phyloP scores from a whole-genome alignment of 352 stramenopile species.

The Phytopythium delawarense region DNA sequence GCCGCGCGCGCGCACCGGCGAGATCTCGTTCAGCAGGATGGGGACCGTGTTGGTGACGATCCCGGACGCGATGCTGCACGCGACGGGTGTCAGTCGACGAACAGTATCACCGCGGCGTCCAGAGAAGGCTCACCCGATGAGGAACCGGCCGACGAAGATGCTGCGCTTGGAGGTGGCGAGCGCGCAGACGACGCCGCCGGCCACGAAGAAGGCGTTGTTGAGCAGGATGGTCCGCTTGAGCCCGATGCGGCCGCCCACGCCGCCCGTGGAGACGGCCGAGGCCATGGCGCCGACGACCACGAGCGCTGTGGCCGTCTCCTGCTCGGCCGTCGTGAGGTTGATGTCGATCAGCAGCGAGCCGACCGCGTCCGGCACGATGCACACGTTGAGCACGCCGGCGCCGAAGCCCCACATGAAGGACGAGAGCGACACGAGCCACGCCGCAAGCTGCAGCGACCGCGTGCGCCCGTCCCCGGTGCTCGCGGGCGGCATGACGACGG shows the following conservation, averaged over 20 bases:
- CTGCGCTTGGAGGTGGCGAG: constrained; percentile 49
- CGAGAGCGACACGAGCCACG: constrained; percentile 62
- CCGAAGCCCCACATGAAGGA: constrained; percentile 82
- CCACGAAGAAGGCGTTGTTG: constrained; percentile 75
- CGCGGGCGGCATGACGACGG: not conserved
- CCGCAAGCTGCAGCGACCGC: constrained; percentile 41
- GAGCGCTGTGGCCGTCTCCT: constrained; percentile 70
- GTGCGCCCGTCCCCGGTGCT: constrained; percentile 6
- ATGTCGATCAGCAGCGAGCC: constrained; percentile 73
- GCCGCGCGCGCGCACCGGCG: constrained; percentile 46
- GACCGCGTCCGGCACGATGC: constrained; percentile 64
- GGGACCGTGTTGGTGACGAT: constrained; percentile 81
- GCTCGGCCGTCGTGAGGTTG: constrained; percentile 63
- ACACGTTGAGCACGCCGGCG: constrained; percentile 70
- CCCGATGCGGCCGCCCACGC: constrained; percentile 46
- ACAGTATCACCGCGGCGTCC: not conserved
- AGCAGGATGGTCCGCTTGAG: constrained; percentile 63
- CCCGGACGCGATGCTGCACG: constrained; percentile 45
- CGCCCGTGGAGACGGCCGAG: constrained; percentile 51
- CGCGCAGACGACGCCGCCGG: constrained; percentile 47
- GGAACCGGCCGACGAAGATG: constrained; percentile 59
- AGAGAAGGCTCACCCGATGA: constrained; percentile 29
- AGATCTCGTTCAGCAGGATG: constrained; percentile 84
- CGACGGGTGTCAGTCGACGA: not conserved
- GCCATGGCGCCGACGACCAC: constrained; percentile 68